These are phyloP conservation scores for Ballota nigra DNA, from an alignment of 257 asterid genomes.

Conservation along the genomic window DNA sequence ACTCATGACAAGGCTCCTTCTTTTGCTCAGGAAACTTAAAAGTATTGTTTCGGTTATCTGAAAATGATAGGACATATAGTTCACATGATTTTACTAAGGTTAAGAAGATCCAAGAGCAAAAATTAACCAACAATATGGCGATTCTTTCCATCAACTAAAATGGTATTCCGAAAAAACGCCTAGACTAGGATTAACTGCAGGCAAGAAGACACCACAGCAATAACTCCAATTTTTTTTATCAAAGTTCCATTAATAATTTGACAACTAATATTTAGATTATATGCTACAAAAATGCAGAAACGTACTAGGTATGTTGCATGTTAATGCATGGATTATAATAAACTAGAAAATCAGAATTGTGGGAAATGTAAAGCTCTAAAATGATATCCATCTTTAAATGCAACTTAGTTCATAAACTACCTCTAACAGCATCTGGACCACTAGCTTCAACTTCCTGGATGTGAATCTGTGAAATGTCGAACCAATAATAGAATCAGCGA, in stretches of 20 bases:
- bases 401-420: slow-evolving; percentile 34
- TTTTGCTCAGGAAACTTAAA: not conserved
- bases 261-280: not conserved
- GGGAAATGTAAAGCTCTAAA: slow-evolving; percentile 16
- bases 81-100: not conserved
- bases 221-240: not conserved
- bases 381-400: slow-evolving; percentile 13
- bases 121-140: not conserved
- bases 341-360: not conserved
- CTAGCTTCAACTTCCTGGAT: slow-evolving; percentile 75
- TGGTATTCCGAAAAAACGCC: not conserved
- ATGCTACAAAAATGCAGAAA: not conserved
- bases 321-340: slow-evolving; percentile 12
- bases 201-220: not conserved
- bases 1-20: not conserved
- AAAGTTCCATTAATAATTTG: not conserved
- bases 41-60: not conserved
- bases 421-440: slow-evolving; percentile 57
- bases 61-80: not conserved
- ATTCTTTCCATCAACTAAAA: not conserved
- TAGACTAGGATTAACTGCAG: slow-evolving; percentile 12
- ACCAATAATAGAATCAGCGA: slow-evolving; percentile 27
- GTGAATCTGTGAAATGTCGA: slow-evolving; percentile 63
- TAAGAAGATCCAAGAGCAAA: slow-evolving; percentile 1
- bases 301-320: not conserved